Base-by-base conservation (phyloP, 2,329 filamentous ascomycete genomes). In the Cyclaneusma minus region DNA sequence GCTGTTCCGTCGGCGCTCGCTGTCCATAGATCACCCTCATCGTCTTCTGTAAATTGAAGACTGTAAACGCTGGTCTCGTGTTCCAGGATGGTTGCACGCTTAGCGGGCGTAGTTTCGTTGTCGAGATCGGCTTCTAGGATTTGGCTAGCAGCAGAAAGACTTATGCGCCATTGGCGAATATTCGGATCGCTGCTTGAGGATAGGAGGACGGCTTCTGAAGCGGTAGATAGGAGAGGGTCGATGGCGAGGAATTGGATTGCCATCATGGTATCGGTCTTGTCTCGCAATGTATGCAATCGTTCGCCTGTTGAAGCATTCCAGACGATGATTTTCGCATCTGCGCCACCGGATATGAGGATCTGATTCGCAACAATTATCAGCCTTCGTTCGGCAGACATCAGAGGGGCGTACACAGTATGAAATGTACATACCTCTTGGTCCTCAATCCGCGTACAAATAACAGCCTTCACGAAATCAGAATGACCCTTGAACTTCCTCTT, bases 1-100 rank as follows among this genome's bases (percentile, higher is more conserved):
- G 73, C 73, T 1, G 78, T 84, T 39, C 83, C 89, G 49, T 98
- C 89, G 4, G 83, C 84, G 33, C 83, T 93, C 5, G 85, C 79
- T 6, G 87, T 94, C 84, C 84, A 95, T 9, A 94, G 55, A 40
- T 94, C 81, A 16, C 66, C 71, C 5, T 59, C 55, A 10, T 49
- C 45, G 24, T 71, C 68, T 4, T 52, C 51, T 36, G 84, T 77
- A 40, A 92, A 92, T 12, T 67, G 56, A 9, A 95, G 55, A 36
- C 68, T 73, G 52, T 93, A 91, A 7, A 98, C 72, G 37, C 79
- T 89, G 1, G 89, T 98, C 39, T 94, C 83, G 50, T 98, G 89
- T 35, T 76, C 76, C 24, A 77, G 53, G 26, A 94, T 73, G 43
- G 51, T 62, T 37, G 54, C 61, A 32, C 52, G 60, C 15, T 35